Percentiles rank a stretch among this genome's conserved stretches.
These are phyloP conservation scores for Thuja plicata DNA, from an alignment of 83 land plant species.

Conservation along the genomic window DNA sequence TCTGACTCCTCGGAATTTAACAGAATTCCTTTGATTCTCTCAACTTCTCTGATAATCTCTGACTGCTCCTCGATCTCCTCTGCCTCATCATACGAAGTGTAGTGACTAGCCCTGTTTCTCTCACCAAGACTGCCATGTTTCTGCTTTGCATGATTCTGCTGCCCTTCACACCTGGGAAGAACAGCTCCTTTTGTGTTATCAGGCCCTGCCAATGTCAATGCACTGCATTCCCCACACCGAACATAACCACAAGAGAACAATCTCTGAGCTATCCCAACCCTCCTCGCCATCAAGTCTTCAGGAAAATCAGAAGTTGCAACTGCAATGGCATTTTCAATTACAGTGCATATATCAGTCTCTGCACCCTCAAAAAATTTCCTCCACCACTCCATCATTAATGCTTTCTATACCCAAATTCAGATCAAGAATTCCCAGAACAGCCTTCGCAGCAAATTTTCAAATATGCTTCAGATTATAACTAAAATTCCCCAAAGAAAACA, in stretches of 20 bases:
- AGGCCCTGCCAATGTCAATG: constrained; percentile 4
- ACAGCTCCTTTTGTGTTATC: background rate
- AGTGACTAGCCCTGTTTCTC: constrained; percentile 17
- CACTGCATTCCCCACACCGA: constrained; percentile 7
- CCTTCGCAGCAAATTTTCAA: background rate
- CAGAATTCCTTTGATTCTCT: constrained; percentile 61
- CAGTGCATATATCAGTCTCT: too few relatives aligned
- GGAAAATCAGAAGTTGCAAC: constrained; percentile 16
- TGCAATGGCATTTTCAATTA: too few relatives aligned
- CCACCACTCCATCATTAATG: constrained; percentile 9
- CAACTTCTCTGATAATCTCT: constrained; percentile 49
- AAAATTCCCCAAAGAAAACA: too few relatives aligned
- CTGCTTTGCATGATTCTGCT: background rate
- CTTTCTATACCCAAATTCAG: background rate
- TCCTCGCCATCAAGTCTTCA: background rate
- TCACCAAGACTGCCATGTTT: background rate
- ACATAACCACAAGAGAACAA: constrained; percentile 6
- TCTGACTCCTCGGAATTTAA: constrained; percentile 47
- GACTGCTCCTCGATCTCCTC: constrained; percentile 68
- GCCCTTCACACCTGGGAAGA: background rate
- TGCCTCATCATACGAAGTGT: constrained; percentile 59
- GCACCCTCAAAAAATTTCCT: too few relatives aligned
- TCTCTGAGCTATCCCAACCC: constrained; percentile 12
- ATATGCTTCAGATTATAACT: background rate
- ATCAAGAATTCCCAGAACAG: background rate